phyloP scores from a whole-genome alignment of 2,329 filamentous ascomycete genomes.

The Fusarium albosuccineum region DNA sequence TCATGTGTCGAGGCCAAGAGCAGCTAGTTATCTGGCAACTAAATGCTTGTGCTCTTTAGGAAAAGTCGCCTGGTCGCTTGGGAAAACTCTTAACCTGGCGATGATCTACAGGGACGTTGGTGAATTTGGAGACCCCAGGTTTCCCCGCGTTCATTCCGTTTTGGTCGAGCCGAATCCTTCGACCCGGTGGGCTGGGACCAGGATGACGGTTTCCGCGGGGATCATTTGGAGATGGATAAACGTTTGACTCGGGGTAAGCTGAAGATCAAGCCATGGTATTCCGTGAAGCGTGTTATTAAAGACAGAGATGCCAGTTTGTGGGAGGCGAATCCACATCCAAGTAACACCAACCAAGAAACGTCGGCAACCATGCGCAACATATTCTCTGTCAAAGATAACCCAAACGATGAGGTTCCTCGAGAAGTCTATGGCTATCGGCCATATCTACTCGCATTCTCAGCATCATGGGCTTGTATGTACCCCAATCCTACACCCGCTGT shows the following conservation, averaged over 20 bases:
- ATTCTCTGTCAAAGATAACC: not conserved
- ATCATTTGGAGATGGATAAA: not conserved
- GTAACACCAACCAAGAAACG: no score
- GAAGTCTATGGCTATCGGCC: constrained; percentile 16
- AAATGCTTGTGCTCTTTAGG: not conserved
- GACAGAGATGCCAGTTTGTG: no score
- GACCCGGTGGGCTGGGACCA: not conserved
- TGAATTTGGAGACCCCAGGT: not conserved
- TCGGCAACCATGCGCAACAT: not conserved
- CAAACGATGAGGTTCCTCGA: not conserved
- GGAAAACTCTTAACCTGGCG: not conserved
- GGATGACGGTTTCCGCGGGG: not conserved
- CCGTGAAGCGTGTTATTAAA: no score
- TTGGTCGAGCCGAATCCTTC: not conserved
- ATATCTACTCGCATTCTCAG: constrained; percentile 16
- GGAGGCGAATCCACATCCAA: no score
- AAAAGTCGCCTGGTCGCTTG: not conserved
- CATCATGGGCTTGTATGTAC: constrained; percentile 31
- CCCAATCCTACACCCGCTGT: no score
- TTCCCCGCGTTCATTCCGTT: not conserved
- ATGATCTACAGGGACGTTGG: not conserved
- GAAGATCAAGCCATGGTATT: no score
- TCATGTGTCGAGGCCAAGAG: no score
- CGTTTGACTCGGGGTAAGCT: not conserved
- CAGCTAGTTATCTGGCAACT: not conserved